These are phyloP conservation scores for Echeveria elegans DNA, from an alignment of 164 flowering plant genomes.

Conservation along the genomic window DNA sequence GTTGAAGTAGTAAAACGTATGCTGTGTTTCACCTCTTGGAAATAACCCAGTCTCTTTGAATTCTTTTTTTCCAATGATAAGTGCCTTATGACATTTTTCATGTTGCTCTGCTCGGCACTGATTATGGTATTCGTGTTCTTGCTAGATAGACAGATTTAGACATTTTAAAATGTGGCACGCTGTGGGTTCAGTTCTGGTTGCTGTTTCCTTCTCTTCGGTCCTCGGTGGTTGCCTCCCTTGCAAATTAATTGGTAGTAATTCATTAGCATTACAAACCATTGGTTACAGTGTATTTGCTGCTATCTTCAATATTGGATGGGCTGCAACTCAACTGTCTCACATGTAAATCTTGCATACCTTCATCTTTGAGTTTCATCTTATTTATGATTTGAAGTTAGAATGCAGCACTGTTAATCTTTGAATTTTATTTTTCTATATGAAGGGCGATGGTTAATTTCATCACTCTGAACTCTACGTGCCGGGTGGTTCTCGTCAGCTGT, in stretches of 20 bases:
- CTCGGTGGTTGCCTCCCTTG: conserved; percentile 90
- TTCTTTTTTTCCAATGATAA: not conserved
- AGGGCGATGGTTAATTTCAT: conserved; percentile 98
- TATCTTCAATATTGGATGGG: conserved; percentile 92
- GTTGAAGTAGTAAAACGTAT: not conserved
- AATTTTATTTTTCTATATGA: conserved; percentile 19
- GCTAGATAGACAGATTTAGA: conserved; percentile 92
- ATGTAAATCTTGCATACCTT: conserved; percentile 44
- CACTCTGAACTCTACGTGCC: conserved; percentile 75
- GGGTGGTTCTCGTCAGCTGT: conserved; percentile 81
- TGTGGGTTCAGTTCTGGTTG: conserved; percentile 79
- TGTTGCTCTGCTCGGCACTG: not conserved
- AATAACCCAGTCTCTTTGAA: not conserved
- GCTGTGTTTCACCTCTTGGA: not conserved
- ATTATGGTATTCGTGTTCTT: conserved; percentile 13
- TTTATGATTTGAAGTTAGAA: not conserved
- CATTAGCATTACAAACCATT: conserved; percentile 50
- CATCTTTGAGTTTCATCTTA: not conserved
- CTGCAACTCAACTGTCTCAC: conserved; percentile 94
- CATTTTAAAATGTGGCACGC: conserved; percentile 93
- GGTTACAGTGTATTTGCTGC: conserved; percentile 82
- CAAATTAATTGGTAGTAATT: conserved; percentile 41
- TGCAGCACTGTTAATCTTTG: not conserved
- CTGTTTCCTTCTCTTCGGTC: conserved; percentile 88
- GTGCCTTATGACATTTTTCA: no score